These are phyloP conservation scores for Epichloe typhina DNA, from an alignment of 2,329 filamentous ascomycete species.

Conservation along the genomic window DNA sequence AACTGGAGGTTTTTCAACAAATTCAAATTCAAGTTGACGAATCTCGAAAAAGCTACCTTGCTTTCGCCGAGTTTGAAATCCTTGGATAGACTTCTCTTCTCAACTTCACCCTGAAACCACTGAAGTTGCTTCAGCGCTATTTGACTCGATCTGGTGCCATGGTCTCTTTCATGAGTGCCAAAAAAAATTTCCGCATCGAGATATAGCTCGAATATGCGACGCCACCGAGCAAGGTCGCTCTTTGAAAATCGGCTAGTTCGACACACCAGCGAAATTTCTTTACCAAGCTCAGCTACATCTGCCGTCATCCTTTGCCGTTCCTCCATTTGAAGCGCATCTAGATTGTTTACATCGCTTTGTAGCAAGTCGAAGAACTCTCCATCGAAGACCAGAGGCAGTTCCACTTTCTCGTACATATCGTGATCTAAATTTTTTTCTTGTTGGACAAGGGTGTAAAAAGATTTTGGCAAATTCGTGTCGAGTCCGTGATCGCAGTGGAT, in stretches of 20 bases:
- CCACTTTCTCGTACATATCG: slow-evolving; percentile 31
- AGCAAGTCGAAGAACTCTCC: slow-evolving; percentile 68
- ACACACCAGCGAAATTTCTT: slow-evolving; percentile 49
- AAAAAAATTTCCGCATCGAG: slow-evolving; percentile 84
- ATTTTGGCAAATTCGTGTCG: background rate
- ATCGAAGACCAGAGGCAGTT: slow-evolving; percentile 66
- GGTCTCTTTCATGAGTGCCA: slow-evolving; percentile 58
- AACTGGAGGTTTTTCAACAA: slow-evolving; percentile 74
- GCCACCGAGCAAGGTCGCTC: slow-evolving; percentile 62
- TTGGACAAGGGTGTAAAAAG: background rate
- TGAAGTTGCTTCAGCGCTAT: slow-evolving; percentile 55
- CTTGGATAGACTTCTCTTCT: slow-evolving; percentile 42
- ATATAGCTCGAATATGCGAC: slow-evolving; percentile 71
- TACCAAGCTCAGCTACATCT: slow-evolving; percentile 51
- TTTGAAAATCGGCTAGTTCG: slow-evolving; percentile 49
- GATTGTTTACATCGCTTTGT: slow-evolving; percentile 53
- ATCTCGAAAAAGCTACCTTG: slow-evolving; percentile 49
- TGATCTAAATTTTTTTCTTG: background rate
- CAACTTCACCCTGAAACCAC: slow-evolving; percentile 58
- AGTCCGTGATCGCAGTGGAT: slow-evolving; percentile 13
- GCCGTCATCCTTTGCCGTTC: slow-evolving; percentile 51
- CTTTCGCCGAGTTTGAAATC: slow-evolving; percentile 56
- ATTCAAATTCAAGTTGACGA: slow-evolving; percentile 58
- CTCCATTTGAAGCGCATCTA: slow-evolving; percentile 53
- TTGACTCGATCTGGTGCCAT: slow-evolving; percentile 51